Conservation (phyloP, 2,329 filamentous ascomycete genomes). For the Albifimbria verrucaria region DNA sequence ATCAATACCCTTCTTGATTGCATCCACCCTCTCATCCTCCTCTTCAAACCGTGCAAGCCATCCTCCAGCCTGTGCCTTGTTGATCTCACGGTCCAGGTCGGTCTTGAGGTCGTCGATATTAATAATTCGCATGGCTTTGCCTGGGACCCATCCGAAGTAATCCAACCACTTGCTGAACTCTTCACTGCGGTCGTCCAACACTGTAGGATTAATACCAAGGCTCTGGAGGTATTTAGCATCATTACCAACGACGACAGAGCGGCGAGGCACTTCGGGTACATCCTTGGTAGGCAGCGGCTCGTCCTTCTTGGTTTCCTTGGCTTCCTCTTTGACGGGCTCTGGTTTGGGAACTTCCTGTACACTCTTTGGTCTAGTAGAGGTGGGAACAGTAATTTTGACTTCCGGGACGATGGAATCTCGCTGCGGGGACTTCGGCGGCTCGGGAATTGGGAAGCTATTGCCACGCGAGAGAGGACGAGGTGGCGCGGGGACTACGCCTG, state of each 20-base stretch:
- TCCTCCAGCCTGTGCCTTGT: conserved; percentile 85
- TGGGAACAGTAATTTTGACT: conserved; percentile 55
- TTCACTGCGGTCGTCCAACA: conserved; percentile 73
- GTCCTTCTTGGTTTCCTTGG: conserved; percentile 24
- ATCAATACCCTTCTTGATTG: conserved; percentile 83
- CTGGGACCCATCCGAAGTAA: conserved; percentile 83
- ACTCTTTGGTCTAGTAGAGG: conserved; percentile 35
- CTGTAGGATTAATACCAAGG: conserved; percentile 70
- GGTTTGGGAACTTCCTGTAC: conserved; percentile 27
- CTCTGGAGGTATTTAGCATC: conserved; percentile 75
- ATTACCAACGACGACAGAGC: conserved; percentile 65
- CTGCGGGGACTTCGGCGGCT: conserved; percentile 26
- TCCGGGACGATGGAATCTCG: conserved; percentile 45
- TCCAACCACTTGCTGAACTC: conserved; percentile 82
- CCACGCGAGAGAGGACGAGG: conserved; percentile 41
- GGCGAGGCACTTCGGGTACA: conserved; percentile 40
- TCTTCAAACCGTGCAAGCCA: conserved; percentile 84
- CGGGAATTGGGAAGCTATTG: conserved; percentile 20
- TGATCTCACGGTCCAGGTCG: conserved; percentile 83
- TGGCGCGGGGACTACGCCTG: conserved; percentile 80
- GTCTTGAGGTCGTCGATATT: conserved; percentile 77
- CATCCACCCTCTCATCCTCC: conserved; percentile 85
- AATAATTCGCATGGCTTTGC: conserved; percentile 68
- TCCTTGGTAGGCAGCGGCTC: conserved; percentile 33
- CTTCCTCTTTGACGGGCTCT: conserved; percentile 28